Base-by-base conservation (phyloP, 202 grass and related monocot species). In the Panicum virgatum region DNA sequence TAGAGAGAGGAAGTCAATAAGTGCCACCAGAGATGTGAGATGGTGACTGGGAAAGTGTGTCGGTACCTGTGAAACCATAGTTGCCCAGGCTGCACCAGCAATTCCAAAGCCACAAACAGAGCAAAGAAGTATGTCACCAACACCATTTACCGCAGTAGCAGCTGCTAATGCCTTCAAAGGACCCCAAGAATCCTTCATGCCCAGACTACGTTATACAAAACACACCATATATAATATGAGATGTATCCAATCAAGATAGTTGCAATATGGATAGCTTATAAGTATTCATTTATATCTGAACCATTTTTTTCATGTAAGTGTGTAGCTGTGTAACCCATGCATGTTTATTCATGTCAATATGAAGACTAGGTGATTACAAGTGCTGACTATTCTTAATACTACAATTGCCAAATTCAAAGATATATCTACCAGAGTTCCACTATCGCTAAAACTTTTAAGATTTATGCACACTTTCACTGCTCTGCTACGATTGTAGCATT, bases 161-260 rank as follows among this genome's bases (percentile, higher is more conserved):
- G 88, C 86, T 82, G 86, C 67, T 76, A 98, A 90, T 52, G 87
- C 96, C 82, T 91, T 98, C 82, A 98, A 86, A 86, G 96, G 96
- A 79, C 96, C 96, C 96, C 92, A 98, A 73, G 96, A 87, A 85
- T 98, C 92, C 84, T 98, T 98, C 92, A 95, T 95, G 40, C 92
- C 95, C 83, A 97, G 89, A 92, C 95, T 97, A 92, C 73, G 80
- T 62, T 45, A 88, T 45, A 84, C 32, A 56, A 87, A 58, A 79
- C 7, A 85, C 52, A 48, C 20, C 73, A 61, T 66, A n/a, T n/a
- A 80, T 66, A 59, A 81, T 80, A 80, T 80, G 47, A 85, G 15
- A 86, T 56, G 50, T 15, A 71, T 85, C 57, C 43, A 72, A 40
- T 65, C 39, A 79, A 52, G 5, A 73, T 44, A 76, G 34, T 29